Evolutionary conservation across 208 protist species (phyloP).

Genomic region (Crithidia thermophila): DNA sequence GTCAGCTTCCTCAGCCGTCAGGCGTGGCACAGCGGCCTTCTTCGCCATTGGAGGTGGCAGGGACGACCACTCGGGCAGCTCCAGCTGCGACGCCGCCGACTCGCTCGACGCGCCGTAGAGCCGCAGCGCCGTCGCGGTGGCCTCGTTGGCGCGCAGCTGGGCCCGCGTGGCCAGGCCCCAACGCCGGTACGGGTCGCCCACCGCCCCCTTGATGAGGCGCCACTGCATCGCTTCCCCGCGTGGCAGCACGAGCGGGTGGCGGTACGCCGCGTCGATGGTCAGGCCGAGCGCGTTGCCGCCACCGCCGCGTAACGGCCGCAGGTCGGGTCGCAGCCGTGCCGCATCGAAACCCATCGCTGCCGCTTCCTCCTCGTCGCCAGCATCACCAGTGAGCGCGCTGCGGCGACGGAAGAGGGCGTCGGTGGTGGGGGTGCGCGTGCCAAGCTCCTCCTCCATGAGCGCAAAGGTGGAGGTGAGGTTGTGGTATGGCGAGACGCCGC

Average conservation of each 20-base stretch:
- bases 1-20: not conserved
- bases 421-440: conserved; percentile 39
- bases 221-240: conserved; percentile 31
- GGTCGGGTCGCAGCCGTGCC: conserved; percentile 29
- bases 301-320: conserved; percentile 21
- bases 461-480: conserved; percentile 63
- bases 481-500: conserved; percentile 53
- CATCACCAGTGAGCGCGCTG: not conserved
- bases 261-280: conserved; percentile 41
- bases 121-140: conserved; percentile 4
- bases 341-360: conserved; percentile 31
- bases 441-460: conserved; percentile 78
- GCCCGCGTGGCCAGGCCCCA: conserved; percentile 40
- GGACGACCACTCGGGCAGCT: conserved; percentile 7
- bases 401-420: conserved; percentile 21
- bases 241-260: conserved; percentile 36
- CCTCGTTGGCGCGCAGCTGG: conserved; percentile 24
- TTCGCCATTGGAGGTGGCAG: not conserved
- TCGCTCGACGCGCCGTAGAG: not conserved
- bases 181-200: conserved; percentile 52
- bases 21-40: not conserved
- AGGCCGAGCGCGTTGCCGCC: conserved; percentile 58
- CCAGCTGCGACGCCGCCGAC: not conserved
- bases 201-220: conserved; percentile 27
- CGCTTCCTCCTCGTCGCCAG: not conserved